These are phyloP conservation scores for Aureobasidium mangrovei DNA, from an alignment of 2,329 filamentous ascomycete genomes.

Conservation along the genomic window DNA sequence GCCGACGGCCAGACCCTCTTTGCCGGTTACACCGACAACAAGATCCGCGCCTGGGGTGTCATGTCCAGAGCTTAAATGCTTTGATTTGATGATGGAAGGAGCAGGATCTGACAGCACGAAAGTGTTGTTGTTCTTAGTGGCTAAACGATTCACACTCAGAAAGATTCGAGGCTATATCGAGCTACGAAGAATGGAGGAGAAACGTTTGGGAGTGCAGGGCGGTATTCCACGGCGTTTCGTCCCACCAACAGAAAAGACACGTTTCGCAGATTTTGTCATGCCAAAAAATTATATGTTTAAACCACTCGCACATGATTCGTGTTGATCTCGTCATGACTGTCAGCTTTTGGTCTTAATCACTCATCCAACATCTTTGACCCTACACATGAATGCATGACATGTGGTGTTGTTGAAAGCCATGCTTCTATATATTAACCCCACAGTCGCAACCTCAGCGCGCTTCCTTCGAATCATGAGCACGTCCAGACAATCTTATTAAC, in stretches of 20 bases:
- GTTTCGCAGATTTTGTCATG: conserved; percentile 14
- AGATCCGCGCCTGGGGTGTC: conserved; percentile 95
- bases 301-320: neutral
- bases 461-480: too few relatives aligned
- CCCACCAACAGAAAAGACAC: conserved; percentile 9
- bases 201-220: conserved; percentile 9
- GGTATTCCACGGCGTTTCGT: conserved; percentile 9
- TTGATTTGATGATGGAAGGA: conserved; percentile 2
- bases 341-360: too few relatives aligned
- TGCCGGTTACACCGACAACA: conserved; percentile 99
- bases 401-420: too few relatives aligned
- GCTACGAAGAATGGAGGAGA: conserved; percentile 1
- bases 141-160: neutral
- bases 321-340: too few relatives aligned
- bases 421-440: too few relatives aligned
- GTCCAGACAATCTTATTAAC: too few relatives aligned
- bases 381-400: too few relatives aligned
- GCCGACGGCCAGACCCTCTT: conserved; percentile 99
- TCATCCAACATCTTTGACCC: too few relatives aligned
- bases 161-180: conserved; percentile 1
- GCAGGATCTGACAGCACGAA: neutral
- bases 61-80: conserved; percentile 64
- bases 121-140: neutral
- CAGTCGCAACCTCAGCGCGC: too few relatives aligned
- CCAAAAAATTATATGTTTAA: conserved; percentile 13